phyloP scores from a whole-genome alignment of 345 rosid genomes.

The Sisymbrium altissimum region DNA sequence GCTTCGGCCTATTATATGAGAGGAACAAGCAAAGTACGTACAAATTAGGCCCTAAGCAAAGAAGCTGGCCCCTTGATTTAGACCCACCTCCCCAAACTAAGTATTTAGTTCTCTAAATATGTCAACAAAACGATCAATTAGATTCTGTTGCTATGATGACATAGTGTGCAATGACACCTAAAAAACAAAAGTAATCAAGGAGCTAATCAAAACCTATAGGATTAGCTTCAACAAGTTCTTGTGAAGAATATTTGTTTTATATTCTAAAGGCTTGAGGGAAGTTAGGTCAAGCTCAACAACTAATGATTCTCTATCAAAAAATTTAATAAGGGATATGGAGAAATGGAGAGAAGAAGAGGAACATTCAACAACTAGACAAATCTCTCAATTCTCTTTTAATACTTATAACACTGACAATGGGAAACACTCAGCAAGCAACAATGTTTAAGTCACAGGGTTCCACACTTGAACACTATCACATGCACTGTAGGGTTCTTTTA shows the following conservation, averaged over 20 bases:
- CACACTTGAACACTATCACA: slow-evolving; percentile 6
- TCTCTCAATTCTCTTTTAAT: background rate
- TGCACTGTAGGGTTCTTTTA: slow-evolving; percentile 17
- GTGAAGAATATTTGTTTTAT: slow-evolving; percentile 12
- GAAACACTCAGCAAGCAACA: slow-evolving; percentile 10
- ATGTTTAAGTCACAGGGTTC: background rate
- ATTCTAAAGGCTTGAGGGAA: slow-evolving; percentile 18
- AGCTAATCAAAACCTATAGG: slow-evolving; percentile 17
- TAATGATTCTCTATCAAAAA: slow-evolving; percentile 30
- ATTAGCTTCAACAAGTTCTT: slow-evolving; percentile 21
- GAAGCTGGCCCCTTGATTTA: slow-evolving; percentile 10
- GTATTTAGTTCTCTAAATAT: slow-evolving; percentile 5
- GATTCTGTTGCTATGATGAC: slow-evolving; percentile 28
- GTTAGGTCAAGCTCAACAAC: slow-evolving; percentile 32
- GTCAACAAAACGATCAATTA: slow-evolving; percentile 31
- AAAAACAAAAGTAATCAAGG: slow-evolving; percentile 31
- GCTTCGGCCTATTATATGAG: background rate
- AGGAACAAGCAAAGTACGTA: slow-evolving; percentile 11
- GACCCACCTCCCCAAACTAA: slow-evolving; percentile 17
- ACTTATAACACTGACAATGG: background rate
- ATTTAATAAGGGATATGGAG: background rate
- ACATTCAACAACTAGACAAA: background rate
- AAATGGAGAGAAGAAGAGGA: slow-evolving; percentile 4
- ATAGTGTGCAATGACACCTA: slow-evolving; percentile 32
- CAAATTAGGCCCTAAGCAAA: slow-evolving; percentile 29